These are phyloP conservation scores for Zizania latifolia DNA, from an alignment of 176 grass and related monocot genomes.

Conservation along the genomic window DNA sequence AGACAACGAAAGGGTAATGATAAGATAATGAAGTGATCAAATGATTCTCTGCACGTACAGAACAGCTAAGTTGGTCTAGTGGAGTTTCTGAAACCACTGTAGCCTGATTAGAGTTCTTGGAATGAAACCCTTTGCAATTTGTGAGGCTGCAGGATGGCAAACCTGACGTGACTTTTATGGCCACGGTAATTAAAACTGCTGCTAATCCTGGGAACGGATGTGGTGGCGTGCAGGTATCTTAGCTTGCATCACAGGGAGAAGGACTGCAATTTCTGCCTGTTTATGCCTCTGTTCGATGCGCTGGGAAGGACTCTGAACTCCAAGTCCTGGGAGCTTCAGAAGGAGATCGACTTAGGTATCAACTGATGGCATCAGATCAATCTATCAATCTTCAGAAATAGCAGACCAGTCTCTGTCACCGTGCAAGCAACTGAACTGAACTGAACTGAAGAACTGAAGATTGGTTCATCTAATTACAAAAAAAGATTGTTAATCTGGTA, in stretches of 20 bases:
- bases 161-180: too few species aligned
- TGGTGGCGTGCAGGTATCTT: conserved; percentile 49
- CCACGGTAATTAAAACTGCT: neutral
- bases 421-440: too few species aligned
- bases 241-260: conserved; percentile 82
- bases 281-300: conserved; percentile 81
- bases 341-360: conserved; percentile 63
- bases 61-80: neutral
- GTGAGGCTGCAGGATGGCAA: neutral
- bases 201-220: neutral
- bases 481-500: too few species aligned
- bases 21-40: neutral
- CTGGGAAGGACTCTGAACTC: conserved; percentile 54
- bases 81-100: neutral
- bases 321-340: conserved; percentile 78
- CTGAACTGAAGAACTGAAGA: too few species aligned
- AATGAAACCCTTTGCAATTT: neutral
- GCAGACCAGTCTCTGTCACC: too few species aligned
- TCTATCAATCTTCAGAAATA: too few species aligned
- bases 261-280: conserved; percentile 80
- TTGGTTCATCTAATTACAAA: too few species aligned
- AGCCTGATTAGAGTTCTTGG: neutral
- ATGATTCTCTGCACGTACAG: too few species aligned
- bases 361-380: too few species aligned
- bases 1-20: too few species aligned